Percentiles rank a stretch among this genome's conserved stretches.
Evolutionary conservation across 352 stramenopile species (phyloP).

Genomic region (Globisporangium parvum): DNA sequence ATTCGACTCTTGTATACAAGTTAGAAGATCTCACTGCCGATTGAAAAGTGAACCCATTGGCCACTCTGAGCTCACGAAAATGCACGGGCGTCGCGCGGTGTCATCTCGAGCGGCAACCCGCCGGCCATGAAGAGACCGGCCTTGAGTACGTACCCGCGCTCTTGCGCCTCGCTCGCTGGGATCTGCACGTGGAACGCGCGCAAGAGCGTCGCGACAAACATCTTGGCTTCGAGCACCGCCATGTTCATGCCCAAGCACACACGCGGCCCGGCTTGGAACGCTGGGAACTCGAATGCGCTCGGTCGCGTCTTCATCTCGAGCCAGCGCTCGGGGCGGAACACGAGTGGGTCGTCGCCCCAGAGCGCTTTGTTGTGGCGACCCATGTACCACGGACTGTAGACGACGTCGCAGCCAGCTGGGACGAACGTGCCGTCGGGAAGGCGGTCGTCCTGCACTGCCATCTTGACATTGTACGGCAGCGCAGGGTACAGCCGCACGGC

Average conservation of each 20-base stretch:
- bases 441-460: background rate
- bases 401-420: constrained; percentile 45
- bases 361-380: constrained; percentile 31
- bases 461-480: too few species aligned
- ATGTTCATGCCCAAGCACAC: constrained; percentile 72
- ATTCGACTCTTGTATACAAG: too few species aligned
- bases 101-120: constrained; percentile 37
- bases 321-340: constrained; percentile 63
- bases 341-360: constrained; percentile 42
- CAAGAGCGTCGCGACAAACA: constrained; percentile 41
- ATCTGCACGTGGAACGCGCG: constrained; percentile 37
- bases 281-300: constrained; percentile 61
- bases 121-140: constrained; percentile 40
- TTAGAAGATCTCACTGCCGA: too few species aligned
- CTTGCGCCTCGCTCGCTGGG: constrained; percentile 21
- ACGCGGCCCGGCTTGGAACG: constrained; percentile 63
- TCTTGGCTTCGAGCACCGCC: constrained; percentile 53
- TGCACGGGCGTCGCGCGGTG: constrained; percentile 9
- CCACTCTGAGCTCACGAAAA: too few species aligned
- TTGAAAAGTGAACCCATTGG: too few species aligned
- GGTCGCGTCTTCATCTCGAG: constrained; percentile 49
- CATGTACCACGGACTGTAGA: constrained; percentile 74
- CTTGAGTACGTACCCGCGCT: constrained; percentile 47
- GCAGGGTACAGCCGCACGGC: constrained; percentile 25
- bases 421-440: constrained; percentile 38